Evolutionary conservation across 148 eudicot genomes (phyloP).

Genomic region (Chenopodium suecicum): DNA sequence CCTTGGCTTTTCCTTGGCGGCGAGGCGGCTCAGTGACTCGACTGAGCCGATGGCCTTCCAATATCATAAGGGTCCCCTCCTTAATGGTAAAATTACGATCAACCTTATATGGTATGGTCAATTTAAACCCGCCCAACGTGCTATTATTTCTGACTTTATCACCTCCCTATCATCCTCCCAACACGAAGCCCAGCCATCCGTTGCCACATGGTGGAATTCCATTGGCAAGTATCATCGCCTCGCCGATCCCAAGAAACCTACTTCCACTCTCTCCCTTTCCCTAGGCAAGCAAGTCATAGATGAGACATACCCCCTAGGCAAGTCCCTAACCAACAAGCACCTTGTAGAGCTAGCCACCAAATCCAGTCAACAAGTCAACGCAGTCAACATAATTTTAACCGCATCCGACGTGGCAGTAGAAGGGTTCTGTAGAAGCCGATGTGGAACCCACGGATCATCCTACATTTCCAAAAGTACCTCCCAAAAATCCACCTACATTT

Average conservation of each 20-base stretch:
- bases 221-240: slow-evolving; percentile 42
- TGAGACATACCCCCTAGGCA: slow-evolving; percentile 40
- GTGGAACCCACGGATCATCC: slow-evolving; percentile 46
- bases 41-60: slow-evolving; percentile 16
- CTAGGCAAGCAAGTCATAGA: slow-evolving; percentile 38
- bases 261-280: slow-evolving; percentile 22
- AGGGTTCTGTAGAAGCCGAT: slow-evolving; percentile 44
- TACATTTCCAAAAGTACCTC: slow-evolving; percentile 1
- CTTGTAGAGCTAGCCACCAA: slow-evolving; percentile 40
- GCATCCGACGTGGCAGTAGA: slow-evolving; percentile 48
- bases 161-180: slow-evolving; percentile 31
- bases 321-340: slow-evolving; percentile 42
- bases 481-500: slow-evolving; percentile 38
- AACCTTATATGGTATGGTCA: slow-evolving; percentile 52
- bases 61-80: slow-evolving; percentile 37
- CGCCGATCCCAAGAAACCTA: slow-evolving; percentile 26
- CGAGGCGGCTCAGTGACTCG: slow-evolving; percentile 11
- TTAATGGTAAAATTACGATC: slow-evolving; percentile 29
- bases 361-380: slow-evolving; percentile 30
- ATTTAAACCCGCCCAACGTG: slow-evolving; percentile 35
- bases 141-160: slow-evolving; percentile 38
- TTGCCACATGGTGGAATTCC: slow-evolving; percentile 57
- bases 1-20: background rate
- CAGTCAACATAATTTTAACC: slow-evolving; percentile 51
- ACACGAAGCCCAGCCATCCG: slow-evolving; percentile 37